Evolutionary conservation across 2,329 filamentous ascomycete genomes (phyloP).

Genomic region (Alternaria panax): DNA sequence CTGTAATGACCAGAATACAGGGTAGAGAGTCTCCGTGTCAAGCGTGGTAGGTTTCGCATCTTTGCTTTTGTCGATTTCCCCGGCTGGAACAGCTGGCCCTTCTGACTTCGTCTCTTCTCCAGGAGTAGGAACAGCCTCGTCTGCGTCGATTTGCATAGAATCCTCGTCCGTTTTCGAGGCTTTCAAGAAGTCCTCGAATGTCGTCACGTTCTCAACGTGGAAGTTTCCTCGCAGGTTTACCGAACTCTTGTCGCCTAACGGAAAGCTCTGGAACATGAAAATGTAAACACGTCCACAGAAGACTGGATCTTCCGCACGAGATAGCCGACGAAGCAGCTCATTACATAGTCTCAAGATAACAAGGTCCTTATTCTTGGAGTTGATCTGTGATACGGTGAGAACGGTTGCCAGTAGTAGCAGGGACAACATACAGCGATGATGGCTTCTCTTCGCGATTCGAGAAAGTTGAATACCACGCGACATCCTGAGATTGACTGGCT

Average conservation of each 20-base stretch:
- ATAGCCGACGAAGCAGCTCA: slow-evolving; percentile 88
- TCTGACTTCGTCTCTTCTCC: slow-evolving; percentile 50
- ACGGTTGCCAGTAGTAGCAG: background rate
- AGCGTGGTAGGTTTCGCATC: slow-evolving; percentile 59
- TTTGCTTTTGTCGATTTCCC: slow-evolving; percentile 55
- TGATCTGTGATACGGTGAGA: slow-evolving; percentile 43
- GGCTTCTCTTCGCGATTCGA: slow-evolving; percentile 89
- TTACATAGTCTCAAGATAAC: slow-evolving; percentile 95
- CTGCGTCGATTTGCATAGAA: slow-evolving; percentile 72
- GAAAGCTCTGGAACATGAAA: slow-evolving; percentile 98
- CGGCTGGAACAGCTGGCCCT: slow-evolving; percentile 44
- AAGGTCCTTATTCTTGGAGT: slow-evolving; percentile 73
- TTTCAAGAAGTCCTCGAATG: slow-evolving; percentile 69
- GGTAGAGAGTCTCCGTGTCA: slow-evolving; percentile 79
- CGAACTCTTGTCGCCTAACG: slow-evolving; percentile 93
- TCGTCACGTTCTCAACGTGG: slow-evolving; percentile 92
- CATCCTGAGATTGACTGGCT: slow-evolving; percentile 95
- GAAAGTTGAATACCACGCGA: slow-evolving; percentile 88
- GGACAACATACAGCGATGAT: slow-evolving; percentile 72
- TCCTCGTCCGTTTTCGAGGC: slow-evolving; percentile 52
- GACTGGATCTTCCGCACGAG: slow-evolving; percentile 94
- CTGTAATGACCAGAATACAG: slow-evolving; percentile 93
- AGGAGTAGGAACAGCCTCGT: slow-evolving; percentile 37
- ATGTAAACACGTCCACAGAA: slow-evolving; percentile 98
- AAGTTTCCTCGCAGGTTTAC: slow-evolving; percentile 97